Evolutionary conservation across 176 grass and related monocot species (phyloP).

Genomic region (Ampelocalamus luodianensis): DNA sequence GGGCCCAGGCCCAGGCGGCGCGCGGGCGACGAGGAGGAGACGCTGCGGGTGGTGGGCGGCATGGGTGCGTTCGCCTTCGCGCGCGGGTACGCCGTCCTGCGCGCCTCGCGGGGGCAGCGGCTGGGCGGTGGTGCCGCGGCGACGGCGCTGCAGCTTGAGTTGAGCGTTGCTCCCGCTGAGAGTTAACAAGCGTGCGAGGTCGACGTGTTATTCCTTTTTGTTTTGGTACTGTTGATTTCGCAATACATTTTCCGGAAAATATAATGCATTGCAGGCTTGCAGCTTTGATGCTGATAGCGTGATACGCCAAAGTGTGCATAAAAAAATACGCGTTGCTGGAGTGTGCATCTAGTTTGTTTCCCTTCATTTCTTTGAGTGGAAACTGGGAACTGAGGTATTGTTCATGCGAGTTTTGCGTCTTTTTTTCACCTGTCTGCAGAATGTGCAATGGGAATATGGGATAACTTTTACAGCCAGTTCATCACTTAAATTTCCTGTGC

Average conservation of each 20-base stretch:
- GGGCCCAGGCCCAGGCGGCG: not conserved
- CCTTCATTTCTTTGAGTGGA: not conserved
- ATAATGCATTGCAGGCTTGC: not conserved
- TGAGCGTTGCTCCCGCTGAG: constrained; percentile 28
- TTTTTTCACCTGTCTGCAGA: not conserved
- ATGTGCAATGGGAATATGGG: not conserved
- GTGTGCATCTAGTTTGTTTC: not conserved
- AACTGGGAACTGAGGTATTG: not conserved
- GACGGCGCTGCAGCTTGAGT: constrained; percentile 37
- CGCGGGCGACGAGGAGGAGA: not conserved
- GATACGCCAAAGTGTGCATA: not conserved
- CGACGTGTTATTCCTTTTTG: not conserved
- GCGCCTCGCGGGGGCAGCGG: not conserved
- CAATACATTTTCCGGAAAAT: not conserved
- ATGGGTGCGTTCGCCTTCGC: constrained; percentile 76
- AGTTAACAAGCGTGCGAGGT: not conserved
- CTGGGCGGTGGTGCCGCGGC: not conserved
- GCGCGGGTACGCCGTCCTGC: constrained; percentile 46
- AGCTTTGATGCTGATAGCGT: not conserved
- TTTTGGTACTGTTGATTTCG: not conserved
- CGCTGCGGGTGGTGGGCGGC: constrained; percentile 67
- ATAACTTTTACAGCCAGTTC: not conserved
- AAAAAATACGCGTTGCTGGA: not conserved
- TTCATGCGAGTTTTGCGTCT: not conserved
- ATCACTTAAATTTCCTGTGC: not conserved